phyloP scores from a whole-genome alignment of 768 basidiomycete genomes.

The Pisolithus marmoratus region DNA sequence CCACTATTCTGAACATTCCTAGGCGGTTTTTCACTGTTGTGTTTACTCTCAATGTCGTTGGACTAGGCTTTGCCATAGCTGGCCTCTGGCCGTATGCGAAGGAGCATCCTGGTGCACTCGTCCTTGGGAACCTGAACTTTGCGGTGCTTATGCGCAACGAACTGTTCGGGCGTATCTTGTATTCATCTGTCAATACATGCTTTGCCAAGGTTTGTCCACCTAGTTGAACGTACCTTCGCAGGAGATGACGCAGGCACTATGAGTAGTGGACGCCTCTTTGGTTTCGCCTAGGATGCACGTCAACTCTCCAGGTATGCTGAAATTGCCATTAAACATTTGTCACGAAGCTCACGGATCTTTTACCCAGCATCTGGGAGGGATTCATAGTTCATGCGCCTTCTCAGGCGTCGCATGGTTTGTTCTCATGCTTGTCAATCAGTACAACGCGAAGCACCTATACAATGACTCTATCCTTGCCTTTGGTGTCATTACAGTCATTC shows the following conservation, averaged over 20 bases:
- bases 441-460: constrained; percentile 41
- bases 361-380: constrained; percentile 66
- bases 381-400: constrained; percentile 70
- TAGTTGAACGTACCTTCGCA: neutral
- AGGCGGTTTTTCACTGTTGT: constrained; percentile 73
- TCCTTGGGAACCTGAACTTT: constrained; percentile 66
- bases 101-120: constrained; percentile 62
- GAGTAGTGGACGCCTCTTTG: constrained; percentile 65
- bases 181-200: constrained; percentile 61
- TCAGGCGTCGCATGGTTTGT: constrained; percentile 69
- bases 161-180: constrained; percentile 72
- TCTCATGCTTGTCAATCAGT: constrained; percentile 54
- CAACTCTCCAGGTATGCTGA: constrained; percentile 52
- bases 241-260: neutral
- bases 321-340: neutral
- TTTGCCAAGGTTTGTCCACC: constrained; percentile 56
- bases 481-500: constrained; percentile 53
- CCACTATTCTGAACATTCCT: neutral
- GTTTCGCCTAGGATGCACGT: constrained; percentile 69
- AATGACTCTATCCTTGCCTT: constrained; percentile 54
- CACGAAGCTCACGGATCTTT: constrained; percentile 4
- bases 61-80: constrained; percentile 52
- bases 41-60: constrained; percentile 54
- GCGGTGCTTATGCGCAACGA: constrained; percentile 80
- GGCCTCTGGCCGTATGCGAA: constrained; percentile 66